These are phyloP conservation scores for Tetrapisispora nanseiensis DNA, from an alignment of 805 yeast species.

Conservation along the genomic window DNA sequence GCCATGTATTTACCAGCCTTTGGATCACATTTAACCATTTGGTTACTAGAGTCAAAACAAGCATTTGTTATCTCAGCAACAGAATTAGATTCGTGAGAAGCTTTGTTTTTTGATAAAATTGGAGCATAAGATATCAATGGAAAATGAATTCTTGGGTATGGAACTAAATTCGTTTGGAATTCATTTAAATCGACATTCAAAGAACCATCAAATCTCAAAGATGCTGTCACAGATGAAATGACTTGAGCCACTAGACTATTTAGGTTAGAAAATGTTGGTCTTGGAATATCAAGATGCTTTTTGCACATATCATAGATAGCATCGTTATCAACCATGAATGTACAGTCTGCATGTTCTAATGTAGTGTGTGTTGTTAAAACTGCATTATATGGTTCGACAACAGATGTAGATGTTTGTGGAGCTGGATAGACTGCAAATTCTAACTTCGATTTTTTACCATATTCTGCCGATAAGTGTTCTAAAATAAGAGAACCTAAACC, in stretches of 20 bases:
- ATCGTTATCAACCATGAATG: slow-evolving; percentile 98
- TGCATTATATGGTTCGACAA: slow-evolving; percentile 97
- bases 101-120: slow-evolving; percentile 81
- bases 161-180: slow-evolving; percentile 97
- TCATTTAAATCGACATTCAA: slow-evolving; percentile 96
- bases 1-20: slow-evolving; percentile 98
- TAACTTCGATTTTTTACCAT: slow-evolving; percentile 91
- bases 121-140: slow-evolving; percentile 99
- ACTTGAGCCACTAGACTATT: slow-evolving; percentile 96
- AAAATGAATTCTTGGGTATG: slow-evolving; percentile 99
- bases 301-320: slow-evolving; percentile 98
- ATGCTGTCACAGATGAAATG: slow-evolving; percentile 97
- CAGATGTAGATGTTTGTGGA: slow-evolving; percentile 93
- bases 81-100: slow-evolving; percentile 89
- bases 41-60: slow-evolving; percentile 97
- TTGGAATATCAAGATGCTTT: slow-evolving; percentile 83
- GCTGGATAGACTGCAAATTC: slow-evolving; percentile 99
- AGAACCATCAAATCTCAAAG: slow-evolving; percentile 94
- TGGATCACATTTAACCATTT: slow-evolving; percentile 99
- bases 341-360: slow-evolving; percentile 96
- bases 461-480: slow-evolving; percentile 86
- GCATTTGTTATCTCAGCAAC: slow-evolving; percentile 94
- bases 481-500: slow-evolving; percentile 91
- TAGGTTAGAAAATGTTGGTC: slow-evolving; percentile 80
- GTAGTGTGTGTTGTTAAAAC: slow-evolving; percentile 96